Base-by-base conservation (phyloP, 306 rosid species). In the Cucurbita ficifolia region DNA sequence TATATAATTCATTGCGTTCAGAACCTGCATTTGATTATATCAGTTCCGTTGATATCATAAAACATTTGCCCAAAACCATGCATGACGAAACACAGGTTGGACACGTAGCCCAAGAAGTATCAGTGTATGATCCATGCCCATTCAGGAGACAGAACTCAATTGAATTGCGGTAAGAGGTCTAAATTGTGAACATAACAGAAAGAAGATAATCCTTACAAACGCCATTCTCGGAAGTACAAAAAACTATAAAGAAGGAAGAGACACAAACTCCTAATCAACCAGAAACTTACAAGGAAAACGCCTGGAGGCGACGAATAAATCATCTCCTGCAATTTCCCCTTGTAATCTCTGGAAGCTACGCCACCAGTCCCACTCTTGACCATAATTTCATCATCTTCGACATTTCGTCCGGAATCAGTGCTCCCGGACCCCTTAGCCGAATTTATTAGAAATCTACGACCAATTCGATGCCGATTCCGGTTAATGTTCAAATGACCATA, bases 221-320 rank as follows among this genome's bases (percentile, higher is more conserved):
- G 62, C 49, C 36, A 38, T 55, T 54, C 61, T 38, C 76, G 17
- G 53, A 22, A 7, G 48, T 3, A 38, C 8, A 72, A 54, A 72
- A 5, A 33, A 18, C 33, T 29, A 75, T 10, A 76, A 13, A 52
- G 9, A 43, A 52, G 6, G 2, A 39, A 42, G 7, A 73, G 17
- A 4, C 36, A 40, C 48, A 75, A 40, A 12, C 75, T 29, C 21
- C 60, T 36, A 52, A 51, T 51, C 12, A 17, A 63, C 21, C 24
- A 55, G 51, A 22, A 24, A 19, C 22, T 55, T 80, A 85, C 88
- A 86, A 76, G 22, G 42, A 77, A 69, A 40, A 75, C 74, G 46
- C 83, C 16, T 57, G 84, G 75, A 72, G 87, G 67, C 58, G 79
- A 70, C 17, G 84, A 75, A 77, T 55, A 59, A 51, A 83, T 69